Base-by-base conservation (phyloP, 257 asterid species). In the Eucommia ulmoides region DNA sequence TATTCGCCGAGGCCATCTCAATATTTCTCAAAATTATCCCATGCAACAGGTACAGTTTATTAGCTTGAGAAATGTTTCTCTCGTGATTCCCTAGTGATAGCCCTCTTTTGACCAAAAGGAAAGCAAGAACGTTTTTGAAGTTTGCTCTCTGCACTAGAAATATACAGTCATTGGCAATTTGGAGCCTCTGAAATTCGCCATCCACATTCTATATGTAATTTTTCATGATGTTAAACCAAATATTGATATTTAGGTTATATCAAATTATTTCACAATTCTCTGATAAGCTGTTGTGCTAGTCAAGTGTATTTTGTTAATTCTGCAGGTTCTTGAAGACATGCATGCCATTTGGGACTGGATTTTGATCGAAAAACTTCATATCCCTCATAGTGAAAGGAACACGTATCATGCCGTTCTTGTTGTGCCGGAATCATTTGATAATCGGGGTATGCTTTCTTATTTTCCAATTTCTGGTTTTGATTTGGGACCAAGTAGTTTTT, bases 1-100 rank as follows among this genome's bases (percentile, higher is more conserved):
- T 52, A 79, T 91, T 58, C 98, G 98, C 58, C 74, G 98, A 69
- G 98, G 98, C 26, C 96, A 83, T 69, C 76, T 91, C 66, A 91
- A 86, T 67, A 76, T 83, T 54, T 91, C 98, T 67, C 70, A 73
- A 56, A 69, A 83, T 73, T 91, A 86, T 67, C 76, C 96, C 45
- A 57, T 70, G 74, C 96, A 85, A 74, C 96, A 91, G 94, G 98
- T 91, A 67, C 51, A 23, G 24, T 41, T 51, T 59, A 15, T 42
- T 12, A 18, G 24, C 20, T 23, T 15, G 8, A 42, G 41, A 48
- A 35, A 9, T 3, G 16, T 15, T 10, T 35, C 1, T 0, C 44
- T 18, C 1, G 44, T 2, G 16, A 35, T 35, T 35, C n/a, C n/a
- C n/a, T n/a, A n/a, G 16, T 35, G 44, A 15, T 10, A 1, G 44